Percentiles rank a stretch among this genome's conserved stretches.
phyloP scores from a whole-genome alignment of 768 basidiomycete species.

The Ramaria sp. region DNA sequence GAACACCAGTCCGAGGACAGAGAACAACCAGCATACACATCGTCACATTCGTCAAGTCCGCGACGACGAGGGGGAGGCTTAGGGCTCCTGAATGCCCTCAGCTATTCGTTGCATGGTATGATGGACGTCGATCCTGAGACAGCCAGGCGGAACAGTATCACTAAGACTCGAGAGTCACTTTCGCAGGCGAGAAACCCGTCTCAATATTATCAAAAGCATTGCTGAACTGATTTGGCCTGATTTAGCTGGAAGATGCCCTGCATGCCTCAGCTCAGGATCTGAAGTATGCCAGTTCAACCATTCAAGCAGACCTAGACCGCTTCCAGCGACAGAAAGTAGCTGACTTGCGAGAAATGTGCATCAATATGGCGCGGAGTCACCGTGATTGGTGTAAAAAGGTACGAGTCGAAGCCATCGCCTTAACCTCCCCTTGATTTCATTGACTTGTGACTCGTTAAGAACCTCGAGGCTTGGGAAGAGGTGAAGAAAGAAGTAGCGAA shows the following conservation, averaged over 20 bases:
- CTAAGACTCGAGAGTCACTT: slow-evolving; percentile 88
- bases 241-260: slow-evolving; percentile 89
- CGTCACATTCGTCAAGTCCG: slow-evolving; percentile 51
- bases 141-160: slow-evolving; percentile 84
- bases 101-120: slow-evolving; percentile 93
- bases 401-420: background rate
- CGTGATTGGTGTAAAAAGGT: slow-evolving; percentile 98
- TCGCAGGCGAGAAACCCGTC: slow-evolving; percentile 56
- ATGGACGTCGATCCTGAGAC: slow-evolving; percentile 99
- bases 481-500: slow-evolving; percentile 85
- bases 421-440: background rate
- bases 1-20: slow-evolving; percentile 29
- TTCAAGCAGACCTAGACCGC: slow-evolving; percentile 94
- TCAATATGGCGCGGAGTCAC: slow-evolving; percentile 82
- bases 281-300: slow-evolving; percentile 91
- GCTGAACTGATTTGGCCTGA: background rate
- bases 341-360: slow-evolving; percentile 88
- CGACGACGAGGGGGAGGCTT: slow-evolving; percentile 61
- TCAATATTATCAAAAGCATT: background rate
- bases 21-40: slow-evolving; percentile 14
- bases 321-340: slow-evolving; percentile 99
- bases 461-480: slow-evolving; percentile 95
- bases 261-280: slow-evolving; percentile 89
- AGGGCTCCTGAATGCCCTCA: slow-evolving; percentile 83
- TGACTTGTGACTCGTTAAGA: slow-evolving; percentile 37